Percentiles rank a stretch among this genome's conserved stretches.
Conservation (phyloP, 148 eudicot species). For the Rhododendron ovatum region DNA sequence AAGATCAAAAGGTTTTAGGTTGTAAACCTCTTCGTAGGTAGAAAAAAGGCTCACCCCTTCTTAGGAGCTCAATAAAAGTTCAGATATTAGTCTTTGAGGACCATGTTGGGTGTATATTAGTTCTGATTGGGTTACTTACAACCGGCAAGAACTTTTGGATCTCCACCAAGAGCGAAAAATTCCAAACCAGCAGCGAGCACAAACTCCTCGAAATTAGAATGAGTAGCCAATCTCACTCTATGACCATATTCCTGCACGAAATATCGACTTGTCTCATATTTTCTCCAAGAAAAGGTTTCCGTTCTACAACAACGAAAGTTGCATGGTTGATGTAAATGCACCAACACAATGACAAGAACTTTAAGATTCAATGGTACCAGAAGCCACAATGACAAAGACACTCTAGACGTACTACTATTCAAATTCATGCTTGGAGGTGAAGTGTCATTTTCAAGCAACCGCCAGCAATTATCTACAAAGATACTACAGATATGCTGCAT, state of each 20-base stretch:
- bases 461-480: neutral
- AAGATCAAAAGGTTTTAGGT: neutral
- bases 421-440: neutral
- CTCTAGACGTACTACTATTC: neutral
- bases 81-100: neutral
- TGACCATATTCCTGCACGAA: slow-evolving; percentile 77
- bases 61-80: neutral
- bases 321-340: neutral
- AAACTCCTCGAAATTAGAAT: slow-evolving; percentile 73
- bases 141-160: slow-evolving; percentile 80
- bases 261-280: neutral
- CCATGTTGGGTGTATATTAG: neutral
- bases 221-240: slow-evolving; percentile 84
- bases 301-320: neutral
- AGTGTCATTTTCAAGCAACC: slow-evolving; percentile 3
- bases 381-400: neutral
- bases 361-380: neutral
- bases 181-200: slow-evolving; percentile 75
- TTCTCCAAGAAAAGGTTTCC: neutral
- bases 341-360: neutral
- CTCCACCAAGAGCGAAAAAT: slow-evolving; percentile 81
- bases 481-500: neutral
- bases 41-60: neutral
- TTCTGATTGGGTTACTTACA: slow-evolving; percentile 34
- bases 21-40: neutral